Conservation (phyloP, 768 basidiomycete genomes). For the Lanmaoa rubissima region DNA sequence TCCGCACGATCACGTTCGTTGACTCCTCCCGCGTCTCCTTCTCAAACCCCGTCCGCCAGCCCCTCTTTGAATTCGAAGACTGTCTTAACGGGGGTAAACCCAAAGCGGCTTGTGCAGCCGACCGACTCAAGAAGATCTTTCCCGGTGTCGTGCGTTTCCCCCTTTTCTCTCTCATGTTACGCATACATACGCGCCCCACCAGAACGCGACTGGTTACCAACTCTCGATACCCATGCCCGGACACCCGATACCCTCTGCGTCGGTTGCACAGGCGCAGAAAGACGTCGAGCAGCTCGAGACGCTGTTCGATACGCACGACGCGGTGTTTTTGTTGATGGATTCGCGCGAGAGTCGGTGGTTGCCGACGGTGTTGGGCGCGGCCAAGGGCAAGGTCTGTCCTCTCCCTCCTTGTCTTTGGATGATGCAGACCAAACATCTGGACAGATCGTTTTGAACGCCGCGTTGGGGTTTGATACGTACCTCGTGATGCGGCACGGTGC, state of each 20-base stretch:
- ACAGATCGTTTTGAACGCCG: slow-evolving; percentile 90
- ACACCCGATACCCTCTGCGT: slow-evolving; percentile 74
- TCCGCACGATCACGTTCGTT: slow-evolving; percentile 88
- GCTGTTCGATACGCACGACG: slow-evolving; percentile 85
- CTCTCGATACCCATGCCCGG: slow-evolving; percentile 97
- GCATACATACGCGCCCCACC: neutral
- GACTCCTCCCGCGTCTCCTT: slow-evolving; percentile 92
- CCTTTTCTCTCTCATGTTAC: too few relatives aligned
- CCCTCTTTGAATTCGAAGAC: slow-evolving; percentile 93
- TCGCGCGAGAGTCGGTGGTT: slow-evolving; percentile 98
- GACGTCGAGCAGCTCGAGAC: slow-evolving; percentile 72
- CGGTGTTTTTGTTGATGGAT: slow-evolving; percentile 92
- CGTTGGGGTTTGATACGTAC: slow-evolving; percentile 93
- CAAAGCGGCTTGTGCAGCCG: slow-evolving; percentile 91
- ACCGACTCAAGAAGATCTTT: slow-evolving; percentile 80
- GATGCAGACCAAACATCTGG: neutral
- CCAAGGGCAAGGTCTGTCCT: slow-evolving; percentile 72
- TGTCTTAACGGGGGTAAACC: slow-evolving; percentile 90
- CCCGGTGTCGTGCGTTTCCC: slow-evolving; percentile 77
- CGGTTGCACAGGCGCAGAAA: slow-evolving; percentile 54
- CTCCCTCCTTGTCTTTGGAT: neutral
- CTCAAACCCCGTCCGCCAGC: slow-evolving; percentile 97
- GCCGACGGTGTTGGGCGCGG: slow-evolving; percentile 82
- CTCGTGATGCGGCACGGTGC: slow-evolving; percentile 96
- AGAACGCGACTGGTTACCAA: slow-evolving; percentile 81